Evolutionary conservation across 257 asterid species (phyloP), one percentile per base, ranked within the genome.

Genomic region (Marsdenia floribunda): DNA sequence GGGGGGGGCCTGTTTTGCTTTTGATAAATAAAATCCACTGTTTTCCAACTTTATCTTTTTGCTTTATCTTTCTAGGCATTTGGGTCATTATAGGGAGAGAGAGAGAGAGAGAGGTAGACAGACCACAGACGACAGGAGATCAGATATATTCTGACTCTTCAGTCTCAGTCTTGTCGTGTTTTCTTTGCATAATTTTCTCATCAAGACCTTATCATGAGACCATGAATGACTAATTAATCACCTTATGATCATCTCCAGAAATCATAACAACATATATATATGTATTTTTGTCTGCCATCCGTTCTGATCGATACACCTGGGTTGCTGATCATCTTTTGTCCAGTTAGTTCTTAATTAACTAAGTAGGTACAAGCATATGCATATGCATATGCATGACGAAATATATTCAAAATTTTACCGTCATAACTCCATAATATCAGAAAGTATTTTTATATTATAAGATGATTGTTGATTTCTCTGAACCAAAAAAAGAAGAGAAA

Each of bases 31-130:
- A 50, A 35, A 50, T 29, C 75, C 64, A 77, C 52, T 64, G 46
- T 69, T 80, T 77, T 26, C 68, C 59, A 46, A 59, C 75, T 60
- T 70, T 58, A 68, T 14, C 65, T 29, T 33, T 14, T 70, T 38
- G 58, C 80, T 65, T 75, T 80, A 72, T 35, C 76, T 76, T 76
- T 72, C 57, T 50, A 40, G 1, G 52, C 67, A 73, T 75, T 82
- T 78, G 33, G 54, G 60, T 42, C 46, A 67, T 73, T 73, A 46
- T 68, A 46, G 21, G 59, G 29, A 80, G 67, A 9, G 75, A 67
- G 15, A 37, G 70, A 64, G 49, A 64, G 26, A 65, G 26, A 63
- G 7, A 9, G 9, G 1, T 5, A 42, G 11, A 42, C 33, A 29
- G 33, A 29, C 33, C 33, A 29, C 33, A 29, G 1, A 29, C 33